These are phyloP conservation scores for Lactarius tabidus DNA, from an alignment of 768 basidiomycete species.

Conservation along the genomic window DNA sequence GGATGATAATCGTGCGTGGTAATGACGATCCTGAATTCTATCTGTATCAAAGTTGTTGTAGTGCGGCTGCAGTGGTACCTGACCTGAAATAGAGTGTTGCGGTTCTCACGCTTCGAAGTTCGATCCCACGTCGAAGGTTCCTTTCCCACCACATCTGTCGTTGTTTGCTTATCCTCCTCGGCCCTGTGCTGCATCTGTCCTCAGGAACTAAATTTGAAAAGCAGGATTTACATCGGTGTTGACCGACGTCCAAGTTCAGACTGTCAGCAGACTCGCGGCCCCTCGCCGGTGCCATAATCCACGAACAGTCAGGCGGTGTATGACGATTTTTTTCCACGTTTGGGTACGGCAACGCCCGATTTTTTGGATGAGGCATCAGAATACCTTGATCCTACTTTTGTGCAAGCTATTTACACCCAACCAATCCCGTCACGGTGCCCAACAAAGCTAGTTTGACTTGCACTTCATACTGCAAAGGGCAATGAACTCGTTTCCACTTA, in stretches of 20 bases:
- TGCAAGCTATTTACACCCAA: too few species aligned
- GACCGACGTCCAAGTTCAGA: not conserved
- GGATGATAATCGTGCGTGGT: not conserved
- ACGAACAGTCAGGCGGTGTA: not conserved
- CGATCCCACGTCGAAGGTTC: too few species aligned
- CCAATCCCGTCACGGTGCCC: not conserved
- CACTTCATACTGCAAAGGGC: too few species aligned
- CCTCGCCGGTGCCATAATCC: too few species aligned
- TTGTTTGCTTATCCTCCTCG: not conserved
- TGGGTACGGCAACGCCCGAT: not conserved
- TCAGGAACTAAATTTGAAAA: not conserved
- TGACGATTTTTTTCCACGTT: not conserved
- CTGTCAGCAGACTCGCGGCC: not conserved
- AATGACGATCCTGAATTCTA: not conserved
- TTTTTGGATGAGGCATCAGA: not conserved
- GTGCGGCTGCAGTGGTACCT: not conserved
- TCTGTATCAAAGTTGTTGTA: not conserved
- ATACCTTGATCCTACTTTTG: not conserved
- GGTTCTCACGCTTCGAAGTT: too few species aligned
- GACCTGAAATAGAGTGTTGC: not conserved
- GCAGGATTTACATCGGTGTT: not conserved
- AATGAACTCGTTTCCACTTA: not conserved
- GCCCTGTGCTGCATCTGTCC: too few species aligned
- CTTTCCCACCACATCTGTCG: too few species aligned
- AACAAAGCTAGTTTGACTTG: not conserved